Base-by-base conservation (phyloP, 805 yeast genomes). In the Ogataea pilisensis region DNA sequence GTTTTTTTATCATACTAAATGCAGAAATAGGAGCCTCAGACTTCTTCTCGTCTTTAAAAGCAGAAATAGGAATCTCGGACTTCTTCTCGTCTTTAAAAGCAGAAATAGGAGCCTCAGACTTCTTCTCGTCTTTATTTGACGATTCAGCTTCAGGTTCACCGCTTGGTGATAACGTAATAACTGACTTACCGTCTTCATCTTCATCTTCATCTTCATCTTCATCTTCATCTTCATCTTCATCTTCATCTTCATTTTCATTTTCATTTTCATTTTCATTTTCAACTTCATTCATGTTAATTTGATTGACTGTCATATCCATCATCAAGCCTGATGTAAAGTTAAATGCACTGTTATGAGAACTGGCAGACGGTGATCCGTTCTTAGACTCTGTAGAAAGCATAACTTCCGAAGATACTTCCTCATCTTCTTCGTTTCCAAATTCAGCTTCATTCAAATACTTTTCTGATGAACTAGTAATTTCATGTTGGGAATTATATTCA, bases 231-330 rank as follows among this genome's bases (percentile, higher is more conserved):
- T n/a, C n/a, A n/a, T n/a, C n/a, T n/a, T n/a, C n/a, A n/a, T n/a
- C n/a, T n/a, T 28, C 26, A 2, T 26, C 38, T 12, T 18, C 26
- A 12, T 35, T 22, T 19, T 16, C 12, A 13, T 8, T 12, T 8
- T 29, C 29, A 29, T 5, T 13, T 18, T 24, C 35, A 24, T 5
- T 20, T 17, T 31, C 31, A 2, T 8, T 8, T 13, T 37, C 35
- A n/a, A 8, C 25, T 8, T 16, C 24, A 8, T 18, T n/a, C 8
- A n/a, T 16, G 12, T 6, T 20, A 16, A 8, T 34, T 13, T 19
- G 31, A 18, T 19, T 35, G 32, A 19, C 20, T 6, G 18, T 35
- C 20, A 35, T 28, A 13, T 35, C 27, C 32, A 35, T 35, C 38
- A 35, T 27, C 12, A 21, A 20, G 20, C 19, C 34, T 2, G 38